phyloP scores from a whole-genome alignment of 2,329 filamentous ascomycete species.

The Pestalotiopsis sp. region DNA sequence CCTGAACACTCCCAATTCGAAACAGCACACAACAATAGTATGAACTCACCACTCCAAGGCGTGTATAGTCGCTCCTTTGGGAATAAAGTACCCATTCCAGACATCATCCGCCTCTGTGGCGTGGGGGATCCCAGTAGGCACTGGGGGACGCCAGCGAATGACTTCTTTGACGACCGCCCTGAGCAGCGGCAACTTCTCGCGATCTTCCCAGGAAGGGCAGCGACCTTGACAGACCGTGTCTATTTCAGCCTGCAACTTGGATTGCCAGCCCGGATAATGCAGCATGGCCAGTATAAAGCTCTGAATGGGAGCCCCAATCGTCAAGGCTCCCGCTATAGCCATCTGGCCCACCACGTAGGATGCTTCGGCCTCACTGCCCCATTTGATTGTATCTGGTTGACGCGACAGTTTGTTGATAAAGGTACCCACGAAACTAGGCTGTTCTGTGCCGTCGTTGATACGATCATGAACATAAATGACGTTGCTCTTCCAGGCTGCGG shows the following conservation, averaged over 20 bases:
- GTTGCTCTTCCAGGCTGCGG: conserved; percentile 38
- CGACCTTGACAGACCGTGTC: conserved; percentile 43
- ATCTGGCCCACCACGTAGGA: conserved; percentile 49
- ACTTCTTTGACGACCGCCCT: conserved; percentile 54
- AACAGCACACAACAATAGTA: not conserved
- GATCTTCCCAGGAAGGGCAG: conserved; percentile 50
- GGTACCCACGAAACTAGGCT: conserved; percentile 44
- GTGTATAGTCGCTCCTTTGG: conserved; percentile 53
- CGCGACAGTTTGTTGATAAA: conserved; percentile 37
- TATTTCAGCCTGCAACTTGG: conserved; percentile 49
- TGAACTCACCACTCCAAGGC: conserved; percentile 51
- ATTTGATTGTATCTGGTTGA: conserved; percentile 25
- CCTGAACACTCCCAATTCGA: not conserved
- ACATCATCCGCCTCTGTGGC: conserved; percentile 53
- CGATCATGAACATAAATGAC: conserved; percentile 38
- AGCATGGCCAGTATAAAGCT: conserved; percentile 43
- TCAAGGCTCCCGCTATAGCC: conserved; percentile 48
- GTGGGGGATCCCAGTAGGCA: conserved; percentile 57
- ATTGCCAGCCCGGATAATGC: conserved; percentile 41
- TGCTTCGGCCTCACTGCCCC: conserved; percentile 39
- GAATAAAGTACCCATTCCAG: conserved; percentile 52
- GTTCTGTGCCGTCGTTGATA: conserved; percentile 32
- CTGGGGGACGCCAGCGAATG: conserved; percentile 56
- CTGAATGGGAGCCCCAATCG: conserved; percentile 47
- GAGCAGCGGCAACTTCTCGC: conserved; percentile 46